Evolutionary conservation across 192 early-diverging fungal species (phyloP).

Genomic region (Coemansia biformis): DNA sequence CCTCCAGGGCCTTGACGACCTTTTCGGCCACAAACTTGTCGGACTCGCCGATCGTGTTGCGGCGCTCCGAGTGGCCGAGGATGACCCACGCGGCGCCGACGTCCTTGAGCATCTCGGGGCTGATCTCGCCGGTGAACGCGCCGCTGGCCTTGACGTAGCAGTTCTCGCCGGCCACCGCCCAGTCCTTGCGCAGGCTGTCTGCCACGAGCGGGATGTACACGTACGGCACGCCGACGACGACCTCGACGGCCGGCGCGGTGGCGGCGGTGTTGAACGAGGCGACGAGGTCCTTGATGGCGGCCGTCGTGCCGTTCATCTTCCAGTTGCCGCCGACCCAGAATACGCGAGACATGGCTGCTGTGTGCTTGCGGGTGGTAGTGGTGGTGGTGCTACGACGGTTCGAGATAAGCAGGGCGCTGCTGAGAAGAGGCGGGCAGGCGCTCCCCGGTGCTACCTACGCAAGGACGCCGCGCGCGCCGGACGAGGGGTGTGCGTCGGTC

Average conservation of each 20-base stretch:
- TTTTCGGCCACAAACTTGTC: constrained; percentile 89
- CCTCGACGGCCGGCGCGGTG: constrained; percentile 72
- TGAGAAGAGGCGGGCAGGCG: too few species aligned
- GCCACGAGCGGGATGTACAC: constrained; percentile 83
- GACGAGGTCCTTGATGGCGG: constrained; percentile 70
- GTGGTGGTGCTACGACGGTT: too few species aligned
- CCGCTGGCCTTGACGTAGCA: constrained; percentile 78
- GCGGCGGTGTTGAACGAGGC: constrained; percentile 68
- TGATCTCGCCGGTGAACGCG: constrained; percentile 97
- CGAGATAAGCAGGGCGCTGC: constrained; percentile 2
- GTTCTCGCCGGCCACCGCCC: constrained; percentile 96
- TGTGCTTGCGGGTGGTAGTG: too few species aligned
- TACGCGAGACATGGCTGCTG: constrained; percentile 55
- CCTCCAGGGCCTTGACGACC: constrained; percentile 76
- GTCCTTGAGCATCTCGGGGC: constrained; percentile 93
- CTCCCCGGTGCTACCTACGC: too few species aligned
- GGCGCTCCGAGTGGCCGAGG: constrained; percentile 97
- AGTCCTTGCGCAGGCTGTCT: constrained; percentile 67
- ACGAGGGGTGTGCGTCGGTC: too few species aligned
- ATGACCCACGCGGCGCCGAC: constrained; percentile 93
- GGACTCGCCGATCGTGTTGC: constrained; percentile 84
- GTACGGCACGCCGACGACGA: constrained; percentile 93
- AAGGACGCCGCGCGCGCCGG: too few species aligned
- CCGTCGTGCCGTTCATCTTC: constrained; percentile 95
- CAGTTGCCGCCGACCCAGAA: constrained; percentile 88